Evolutionary conservation across 441 rosid genomes (phyloP), one percentile per base, ranked within the genome.

Genomic region (Pelargonium australe): DNA sequence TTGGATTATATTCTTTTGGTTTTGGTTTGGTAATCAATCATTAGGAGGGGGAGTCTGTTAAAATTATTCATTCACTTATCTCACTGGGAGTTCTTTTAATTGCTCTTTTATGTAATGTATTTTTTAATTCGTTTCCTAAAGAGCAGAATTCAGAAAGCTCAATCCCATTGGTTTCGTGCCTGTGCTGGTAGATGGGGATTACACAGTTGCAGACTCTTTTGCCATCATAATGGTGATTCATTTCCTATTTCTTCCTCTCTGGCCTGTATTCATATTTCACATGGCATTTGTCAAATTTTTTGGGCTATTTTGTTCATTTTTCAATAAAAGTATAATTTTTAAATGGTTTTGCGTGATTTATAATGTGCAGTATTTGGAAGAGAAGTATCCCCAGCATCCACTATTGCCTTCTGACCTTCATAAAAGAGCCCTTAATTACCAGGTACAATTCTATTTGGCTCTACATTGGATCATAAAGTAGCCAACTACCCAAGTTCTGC

Each of bases 121-220:
- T 16, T 12, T 61, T 41, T 49, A 7, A 31, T 2, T 31, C 34
- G 57, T 68, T 69, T 28, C 37, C 7, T 72, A 6, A 14, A 49
- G 53, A 49, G 28, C 72, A 93, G 98, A 87, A 63, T 88, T 85
- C 77, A 68, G 64, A 72, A 77, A 83, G 89, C 79, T 94, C 64
- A 94, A 89, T 70, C 95, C 98, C 11, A 74, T 89, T 75, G 89
- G 96, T 2, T 84, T 81, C 67, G 97, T 91, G 51, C 96, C 96
- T 10, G 89, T 73, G 0, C 84, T 91, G 70, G 85, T 83, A 3
- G 97, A 94, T 80, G 98, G 92, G 28, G 96, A 86, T 63, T 6
- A 81, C 64, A 83, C 88, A 23, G 41, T 93, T 34, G 73, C 89
- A 1, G 96, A 93, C 72, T 93, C 98, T 65, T 77, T 89, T 31